Evolutionary conservation across 345 rosid genomes (phyloP).

Genomic region (Euphorbia peplus): DNA sequence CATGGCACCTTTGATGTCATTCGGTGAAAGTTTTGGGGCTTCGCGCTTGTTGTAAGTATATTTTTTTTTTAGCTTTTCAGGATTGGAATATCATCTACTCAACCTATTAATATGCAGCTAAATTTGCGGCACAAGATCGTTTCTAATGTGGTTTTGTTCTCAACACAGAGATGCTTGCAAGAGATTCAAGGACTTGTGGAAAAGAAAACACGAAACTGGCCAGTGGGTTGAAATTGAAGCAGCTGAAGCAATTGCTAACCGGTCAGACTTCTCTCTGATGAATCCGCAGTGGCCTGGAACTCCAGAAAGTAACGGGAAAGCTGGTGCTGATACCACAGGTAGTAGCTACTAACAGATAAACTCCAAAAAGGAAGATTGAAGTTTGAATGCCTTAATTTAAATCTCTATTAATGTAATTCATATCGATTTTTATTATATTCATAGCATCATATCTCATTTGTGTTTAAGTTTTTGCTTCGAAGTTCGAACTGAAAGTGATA

Average conservation of each 20-base stretch:
- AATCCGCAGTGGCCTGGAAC: conserved; percentile 56
- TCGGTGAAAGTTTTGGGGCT: conserved; percentile 88
- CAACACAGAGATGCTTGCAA: conserved; percentile 81
- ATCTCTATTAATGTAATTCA: background rate
- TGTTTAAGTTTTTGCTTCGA: conserved; percentile 10
- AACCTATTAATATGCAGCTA: conserved; percentile 5
- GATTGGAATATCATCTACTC: background rate
- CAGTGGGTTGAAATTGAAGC: conserved; percentile 91
- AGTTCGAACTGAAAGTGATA: background rate
- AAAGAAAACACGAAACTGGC: conserved; percentile 88
- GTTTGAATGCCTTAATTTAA: conserved; percentile 13
- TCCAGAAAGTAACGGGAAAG: conserved; percentile 52
- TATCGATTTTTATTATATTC: conserved; percentile 5
- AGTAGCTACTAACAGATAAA: conserved; percentile 13
- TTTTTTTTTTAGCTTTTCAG: background rate
- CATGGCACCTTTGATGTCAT: conserved; percentile 67
- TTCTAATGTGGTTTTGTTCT: conserved; percentile 15
- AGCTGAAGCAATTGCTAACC: conserved; percentile 55
- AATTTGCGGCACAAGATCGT: conserved; percentile 10
- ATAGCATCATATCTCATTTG: background rate
- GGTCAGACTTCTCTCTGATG: conserved; percentile 50
- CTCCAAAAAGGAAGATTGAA: background rate
- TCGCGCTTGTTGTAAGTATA: conserved; percentile 63
- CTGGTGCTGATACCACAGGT: conserved; percentile 36
- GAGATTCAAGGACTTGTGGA: conserved; percentile 80